These are phyloP conservation scores for Erodium texanum DNA, from an alignment of 441 rosid species.

Conservation along the genomic window DNA sequence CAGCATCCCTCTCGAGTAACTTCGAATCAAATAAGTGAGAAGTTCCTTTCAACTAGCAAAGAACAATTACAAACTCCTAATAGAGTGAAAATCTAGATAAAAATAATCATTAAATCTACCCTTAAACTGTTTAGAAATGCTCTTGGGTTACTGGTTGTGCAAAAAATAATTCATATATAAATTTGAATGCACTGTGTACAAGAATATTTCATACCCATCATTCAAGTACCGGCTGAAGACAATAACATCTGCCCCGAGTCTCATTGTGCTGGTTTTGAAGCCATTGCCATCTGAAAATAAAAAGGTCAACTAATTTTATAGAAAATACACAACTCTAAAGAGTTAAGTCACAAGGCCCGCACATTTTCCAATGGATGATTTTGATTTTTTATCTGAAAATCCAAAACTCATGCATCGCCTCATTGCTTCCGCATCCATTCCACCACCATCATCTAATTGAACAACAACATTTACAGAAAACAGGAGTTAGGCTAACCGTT, in stretches of 20 bases:
- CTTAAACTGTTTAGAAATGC: background rate
- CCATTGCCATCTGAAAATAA: slow-evolving; percentile 86
- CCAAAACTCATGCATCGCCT: slow-evolving; percentile 92
- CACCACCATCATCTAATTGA: slow-evolving; percentile 80
- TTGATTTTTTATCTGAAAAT: slow-evolving; percentile 75
- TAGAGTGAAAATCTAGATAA: background rate
- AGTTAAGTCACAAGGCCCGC: slow-evolving; percentile 22
- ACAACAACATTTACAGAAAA: slow-evolving; percentile 18
- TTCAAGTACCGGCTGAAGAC: slow-evolving; percentile 70
- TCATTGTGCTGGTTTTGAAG: slow-evolving; percentile 96
- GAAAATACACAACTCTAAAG: slow-evolving; percentile 13
- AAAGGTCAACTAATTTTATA: slow-evolving; percentile 21
- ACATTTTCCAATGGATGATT: slow-evolving; percentile 80
- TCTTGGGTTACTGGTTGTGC: background rate
- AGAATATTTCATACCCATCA: slow-evolving; percentile 33
- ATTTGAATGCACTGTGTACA: slow-evolving; percentile 9
- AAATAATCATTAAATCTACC: background rate
- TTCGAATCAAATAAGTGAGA: no score
- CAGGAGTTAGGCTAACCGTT: slow-evolving; percentile 11
- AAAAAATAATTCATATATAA: background rate
- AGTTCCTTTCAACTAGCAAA: no score
- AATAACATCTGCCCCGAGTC: slow-evolving; percentile 92
- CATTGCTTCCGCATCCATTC: slow-evolving; percentile 85
- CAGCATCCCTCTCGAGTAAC: no score
- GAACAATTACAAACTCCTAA: background rate